Conservation (phyloP, 2,329 filamentous ascomycete genomes). For the Alternaria ethzedia region DNA sequence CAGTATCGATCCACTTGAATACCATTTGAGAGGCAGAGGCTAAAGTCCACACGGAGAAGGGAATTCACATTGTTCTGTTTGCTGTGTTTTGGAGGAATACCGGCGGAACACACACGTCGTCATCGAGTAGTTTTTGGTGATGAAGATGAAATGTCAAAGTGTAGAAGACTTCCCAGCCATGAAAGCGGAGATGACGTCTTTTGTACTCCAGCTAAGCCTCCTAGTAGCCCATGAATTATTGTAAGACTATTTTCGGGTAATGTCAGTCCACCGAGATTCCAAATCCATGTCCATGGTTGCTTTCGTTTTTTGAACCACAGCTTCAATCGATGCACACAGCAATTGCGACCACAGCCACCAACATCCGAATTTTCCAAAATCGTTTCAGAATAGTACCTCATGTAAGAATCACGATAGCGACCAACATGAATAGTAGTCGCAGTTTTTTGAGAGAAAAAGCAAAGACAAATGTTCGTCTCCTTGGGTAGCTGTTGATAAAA, state of each 20-base stretch:
- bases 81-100: not conserved
- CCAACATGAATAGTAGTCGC: not conserved
- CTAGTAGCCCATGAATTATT: not conserved
- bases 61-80: rapidly evolving
- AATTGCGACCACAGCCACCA: not conserved
- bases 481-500: not conserved
- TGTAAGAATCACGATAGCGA: not conserved
- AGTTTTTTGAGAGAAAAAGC: not conserved
- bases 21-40: not conserved
- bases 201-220: not conserved
- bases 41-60: not conserved
- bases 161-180: not conserved
- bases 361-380: not conserved
- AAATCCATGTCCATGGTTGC: not conserved
- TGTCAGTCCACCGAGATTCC: not conserved
- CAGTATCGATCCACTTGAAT: not conserved
- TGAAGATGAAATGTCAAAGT: not conserved
- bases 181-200: not conserved
- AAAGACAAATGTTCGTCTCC: not conserved
- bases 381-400: not conserved
- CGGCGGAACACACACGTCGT: not conserved
- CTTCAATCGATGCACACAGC: not conserved
- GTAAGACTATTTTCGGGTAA: not conserved
- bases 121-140: not conserved
- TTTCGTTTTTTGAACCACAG: not conserved